These are phyloP conservation scores for Heliamphora pulchella DNA, from an alignment of 179 eudicot species.

Conservation along the genomic window DNA sequence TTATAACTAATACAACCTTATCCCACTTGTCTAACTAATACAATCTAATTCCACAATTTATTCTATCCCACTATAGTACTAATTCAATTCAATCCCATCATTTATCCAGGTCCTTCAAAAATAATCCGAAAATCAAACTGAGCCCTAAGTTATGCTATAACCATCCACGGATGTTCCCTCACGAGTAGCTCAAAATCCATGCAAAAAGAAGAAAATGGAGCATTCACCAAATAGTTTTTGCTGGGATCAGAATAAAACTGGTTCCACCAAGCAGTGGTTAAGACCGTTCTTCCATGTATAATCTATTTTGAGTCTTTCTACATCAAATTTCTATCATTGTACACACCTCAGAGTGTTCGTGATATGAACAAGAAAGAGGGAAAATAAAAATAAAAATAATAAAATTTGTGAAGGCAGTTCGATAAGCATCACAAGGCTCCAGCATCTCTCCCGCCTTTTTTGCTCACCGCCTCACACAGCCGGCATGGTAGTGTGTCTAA, in stretches of 20 bases:
- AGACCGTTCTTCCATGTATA: background rate
- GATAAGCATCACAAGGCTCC: conserved; percentile 22
- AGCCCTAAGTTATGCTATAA: too few relatives aligned
- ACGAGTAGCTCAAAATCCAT: too few relatives aligned
- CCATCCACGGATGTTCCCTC: too few relatives aligned
- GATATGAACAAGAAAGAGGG: background rate
- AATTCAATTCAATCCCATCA: too few relatives aligned
- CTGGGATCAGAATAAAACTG: background rate
- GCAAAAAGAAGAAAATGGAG: background rate
- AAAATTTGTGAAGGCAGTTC: too few relatives aligned
- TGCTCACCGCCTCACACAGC: conserved; percentile 71
- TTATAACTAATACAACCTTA: too few relatives aligned
- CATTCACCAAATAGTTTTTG: background rate
- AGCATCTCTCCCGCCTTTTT: conserved; percentile 66
- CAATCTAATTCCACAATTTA: too few relatives aligned
- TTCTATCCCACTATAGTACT: too few relatives aligned
- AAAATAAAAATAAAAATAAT: background rate
- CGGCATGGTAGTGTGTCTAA: conserved; percentile 86
- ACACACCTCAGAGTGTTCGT: background rate
- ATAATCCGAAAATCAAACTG: too few relatives aligned
- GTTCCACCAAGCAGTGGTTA: background rate
- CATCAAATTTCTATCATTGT: conserved; percentile 2
- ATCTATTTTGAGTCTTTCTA: background rate
- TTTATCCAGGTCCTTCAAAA: too few relatives aligned
- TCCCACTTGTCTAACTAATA: too few relatives aligned